Base-by-base conservation (phyloP, 306 rosid genomes). In the Vicia villosa region DNA sequence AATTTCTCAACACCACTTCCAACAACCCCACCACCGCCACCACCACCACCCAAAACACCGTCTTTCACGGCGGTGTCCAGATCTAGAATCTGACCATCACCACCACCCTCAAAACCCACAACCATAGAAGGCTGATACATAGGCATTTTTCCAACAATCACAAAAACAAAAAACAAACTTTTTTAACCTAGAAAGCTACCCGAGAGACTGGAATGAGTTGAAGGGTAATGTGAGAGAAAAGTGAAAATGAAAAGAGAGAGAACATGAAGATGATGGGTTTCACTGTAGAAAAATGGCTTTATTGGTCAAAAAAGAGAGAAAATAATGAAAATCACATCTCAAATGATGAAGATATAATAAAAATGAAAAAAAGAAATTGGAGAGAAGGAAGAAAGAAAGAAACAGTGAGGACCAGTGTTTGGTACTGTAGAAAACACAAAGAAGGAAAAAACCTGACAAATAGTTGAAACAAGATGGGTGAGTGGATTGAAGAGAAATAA, bases 21-120 rank as follows among this genome's bases (percentile, higher is more conserved):
- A 0, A 79, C 82, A 68, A 69, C 75, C 1, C 83, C 91, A 1
- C 83, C 91, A 2, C 85, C 91, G 17, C 83, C 86, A 12, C 56
- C 88, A 30, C 80, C 85, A 6, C 89, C 86, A 10, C 89, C 91
- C 32, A 86, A 58, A 32, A 86, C 84, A 37, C 96, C 96, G 54
- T 86, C 96, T 42, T 89, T 89, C 16, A 89, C 89, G 17, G 96
- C 89, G 8, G 96, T 82, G 63, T 82, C 91, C 86, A 89, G 89
- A 89, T 89, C 96, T 79, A 89, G 82, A 79, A 89, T 83, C 75
- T 80, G 87, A 56, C 91, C 91, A 47, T 86, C 89, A 41, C 91
- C 86, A 13, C 93, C 83, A 34, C 85, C 85, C 12, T 85, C 93
- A 20, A 70, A 87, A 56, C 93, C 90, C 15, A 49, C 83, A 56